Evolutionary conservation across 2,329 filamentous ascomycete species (phyloP), one percentile per base, ranked within the genome.

Genomic region (Parafenestella ontariensis): DNA sequence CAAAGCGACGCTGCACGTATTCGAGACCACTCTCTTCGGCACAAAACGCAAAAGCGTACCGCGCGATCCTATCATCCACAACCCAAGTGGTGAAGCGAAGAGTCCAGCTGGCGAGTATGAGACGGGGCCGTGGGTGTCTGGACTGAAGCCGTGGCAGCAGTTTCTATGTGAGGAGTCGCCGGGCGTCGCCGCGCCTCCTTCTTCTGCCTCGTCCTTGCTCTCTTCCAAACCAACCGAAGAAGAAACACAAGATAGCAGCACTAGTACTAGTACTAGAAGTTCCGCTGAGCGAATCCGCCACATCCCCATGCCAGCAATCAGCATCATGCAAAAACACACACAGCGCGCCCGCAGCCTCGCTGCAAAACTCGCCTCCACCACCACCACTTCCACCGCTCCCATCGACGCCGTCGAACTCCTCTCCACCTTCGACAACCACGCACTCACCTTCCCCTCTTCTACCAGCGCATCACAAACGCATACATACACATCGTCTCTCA

Each of bases 61-160:
- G 1, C 26, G 40, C 0, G 49, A 63, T 9, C 8, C 52, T 0
- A 36, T 67, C 4, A 47, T 73, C 3, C 47, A 61, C 31, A 6
- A 36, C 10, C 54, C 61, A 1, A 41, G 18, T 7, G 50, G 55
- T 3, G 42, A 47, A 15, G 26, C 33, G n/a, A 15, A 45, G 1
- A 43, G 40, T 17, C 40, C 36, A 0, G 36, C 20, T 1, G 56
- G 56, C 1, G 23, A 24, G 0, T 57, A 58, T 37, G 40, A 59
- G 8, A 54, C 54, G 0, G 66, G 69, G 0, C 59, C 56, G 0
- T 72, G 55, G 48, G 53, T 58, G 1, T 55, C 61, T 1, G 72
- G 71, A 0, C 39, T 74, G 10, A 70, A 63, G 46, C 58, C 60
- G 0, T 74, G 71, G 71, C 49, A 61, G 24, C 69, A 75, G 28